phyloP scores from a whole-genome alignment of 495 filamentous ascomycete genomes.

The Pyronema domesticum region DNA sequence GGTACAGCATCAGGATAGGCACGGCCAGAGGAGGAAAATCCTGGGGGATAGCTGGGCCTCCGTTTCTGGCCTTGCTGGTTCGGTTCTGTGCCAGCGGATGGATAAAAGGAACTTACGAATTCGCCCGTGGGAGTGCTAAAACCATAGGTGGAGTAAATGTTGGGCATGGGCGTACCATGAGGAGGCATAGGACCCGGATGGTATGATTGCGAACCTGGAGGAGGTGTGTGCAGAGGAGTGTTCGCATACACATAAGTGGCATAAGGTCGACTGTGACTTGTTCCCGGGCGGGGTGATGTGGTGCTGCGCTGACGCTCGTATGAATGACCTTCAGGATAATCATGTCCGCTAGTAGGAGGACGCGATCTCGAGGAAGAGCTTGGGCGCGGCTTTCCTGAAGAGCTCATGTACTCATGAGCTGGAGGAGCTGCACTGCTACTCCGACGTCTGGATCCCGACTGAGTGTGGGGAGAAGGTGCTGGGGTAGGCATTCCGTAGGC shows the following conservation, averaged over 20 bases:
- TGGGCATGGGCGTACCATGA: conserved; percentile 11
- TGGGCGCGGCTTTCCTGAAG: conserved; percentile 21
- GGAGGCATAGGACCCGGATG: conserved; percentile 7
- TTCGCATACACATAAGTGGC: conserved; percentile 13
- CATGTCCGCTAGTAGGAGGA: conserved; percentile 17
- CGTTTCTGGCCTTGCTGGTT: background rate
- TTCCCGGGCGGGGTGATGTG: conserved; percentile 21
- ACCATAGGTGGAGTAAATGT: conserved; percentile 21
- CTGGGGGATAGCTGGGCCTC: background rate
- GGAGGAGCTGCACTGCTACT: conserved; percentile 4
- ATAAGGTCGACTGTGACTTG: conserved; percentile 7
- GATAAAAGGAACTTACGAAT: conserved; percentile 22
- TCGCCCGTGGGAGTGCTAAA: conserved; percentile 21
- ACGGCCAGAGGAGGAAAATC: background rate
- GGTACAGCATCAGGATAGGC: background rate
- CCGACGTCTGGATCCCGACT: conserved; percentile 17
- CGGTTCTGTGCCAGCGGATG: background rate
- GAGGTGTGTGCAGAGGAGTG: conserved; percentile 24
- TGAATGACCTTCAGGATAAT: background rate
- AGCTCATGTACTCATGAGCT: conserved; percentile 15
- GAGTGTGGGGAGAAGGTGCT: conserved; percentile 23
- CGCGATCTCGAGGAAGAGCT: conserved; percentile 17
- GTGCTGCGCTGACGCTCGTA: conserved; percentile 18
- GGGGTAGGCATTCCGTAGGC: conserved; percentile 23
- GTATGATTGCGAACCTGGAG: conserved; percentile 21